These are phyloP conservation scores for Saccharomyces paradoxus DNA, from an alignment of 805 yeast genomes.

Conservation along the genomic window DNA sequence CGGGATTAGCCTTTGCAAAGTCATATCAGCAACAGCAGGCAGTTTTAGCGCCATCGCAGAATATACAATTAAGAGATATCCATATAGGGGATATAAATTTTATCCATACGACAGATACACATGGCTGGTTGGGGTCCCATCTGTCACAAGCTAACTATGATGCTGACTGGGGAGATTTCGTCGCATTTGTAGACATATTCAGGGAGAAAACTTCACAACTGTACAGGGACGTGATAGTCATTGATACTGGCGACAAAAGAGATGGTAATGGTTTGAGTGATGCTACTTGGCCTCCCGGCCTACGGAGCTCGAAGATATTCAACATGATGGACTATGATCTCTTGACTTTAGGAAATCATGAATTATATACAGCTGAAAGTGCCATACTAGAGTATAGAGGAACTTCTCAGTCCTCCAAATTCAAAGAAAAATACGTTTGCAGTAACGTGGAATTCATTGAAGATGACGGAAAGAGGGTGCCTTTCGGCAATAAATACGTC, in stretches of 20 bases:
- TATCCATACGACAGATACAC: conserved; percentile 93
- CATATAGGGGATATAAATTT: conserved; percentile 71
- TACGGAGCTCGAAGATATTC: conserved; percentile 53
- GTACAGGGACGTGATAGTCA: conserved; percentile 56
- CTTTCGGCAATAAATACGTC: conserved; percentile 61
- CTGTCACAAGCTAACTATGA: conserved; percentile 64
- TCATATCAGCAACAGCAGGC: background rate
- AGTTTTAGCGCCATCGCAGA: background rate
- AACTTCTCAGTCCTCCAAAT: conserved; percentile 43
- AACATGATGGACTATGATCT: conserved; percentile 62
- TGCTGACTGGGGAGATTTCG: conserved; percentile 89
- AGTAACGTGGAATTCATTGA: conserved; percentile 59
- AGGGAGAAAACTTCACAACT: conserved; percentile 21
- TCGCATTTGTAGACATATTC: conserved; percentile 56
- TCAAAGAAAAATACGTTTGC: conserved; percentile 57
- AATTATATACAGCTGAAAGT: conserved; percentile 61
- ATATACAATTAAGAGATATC: conserved; percentile 36
- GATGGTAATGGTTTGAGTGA: conserved; percentile 92
- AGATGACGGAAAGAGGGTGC: conserved; percentile 39
- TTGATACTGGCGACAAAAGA: conserved; percentile 90
- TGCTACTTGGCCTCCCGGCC: conserved; percentile 67
- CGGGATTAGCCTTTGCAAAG: background rate
- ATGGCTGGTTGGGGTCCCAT: conserved; percentile 95
- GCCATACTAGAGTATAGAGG: conserved; percentile 57
- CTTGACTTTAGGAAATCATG: conserved; percentile 86